phyloP scores from a whole-genome alignment of 148 eudicot species.

The Vaccinium macrocarpon region DNA sequence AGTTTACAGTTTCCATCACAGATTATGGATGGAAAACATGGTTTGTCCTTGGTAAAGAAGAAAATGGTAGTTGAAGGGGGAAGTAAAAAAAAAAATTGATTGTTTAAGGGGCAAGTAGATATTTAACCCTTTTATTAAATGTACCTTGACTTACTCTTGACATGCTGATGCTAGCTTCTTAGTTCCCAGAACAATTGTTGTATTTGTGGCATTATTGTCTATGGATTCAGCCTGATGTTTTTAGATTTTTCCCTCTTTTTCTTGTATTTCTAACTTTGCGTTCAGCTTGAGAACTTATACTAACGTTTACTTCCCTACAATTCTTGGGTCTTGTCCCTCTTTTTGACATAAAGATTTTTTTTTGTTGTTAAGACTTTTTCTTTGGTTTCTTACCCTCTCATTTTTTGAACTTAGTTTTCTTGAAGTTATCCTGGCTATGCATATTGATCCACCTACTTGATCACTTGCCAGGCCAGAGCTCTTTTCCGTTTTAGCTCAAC shows the following conservation, averaged over 20 bases:
- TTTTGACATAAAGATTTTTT: neutral
- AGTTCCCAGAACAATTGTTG: too few relatives aligned
- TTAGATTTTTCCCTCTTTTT: neutral
- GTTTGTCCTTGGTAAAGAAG: too few relatives aligned
- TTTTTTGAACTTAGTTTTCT: neutral
- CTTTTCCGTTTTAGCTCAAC: conserved; percentile 78
- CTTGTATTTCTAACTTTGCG: neutral
- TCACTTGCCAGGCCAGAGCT: conserved; percentile 72
- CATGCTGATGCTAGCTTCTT: too few relatives aligned
- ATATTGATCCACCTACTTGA: conserved; percentile 20
- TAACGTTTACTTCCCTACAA: neutral
- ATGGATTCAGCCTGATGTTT: neutral
- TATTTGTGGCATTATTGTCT: neutral
- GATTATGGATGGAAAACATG: too few relatives aligned
- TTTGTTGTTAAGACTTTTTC: neutral
- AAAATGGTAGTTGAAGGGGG: too few relatives aligned
- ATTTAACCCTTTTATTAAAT: too few relatives aligned
- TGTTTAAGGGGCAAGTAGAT: too few relatives aligned
- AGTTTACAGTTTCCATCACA: too few relatives aligned
- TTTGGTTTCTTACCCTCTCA: neutral
- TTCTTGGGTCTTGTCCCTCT: conserved; percentile 1
- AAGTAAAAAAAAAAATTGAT: too few relatives aligned
- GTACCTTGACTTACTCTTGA: too few relatives aligned
- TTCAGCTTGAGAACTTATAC: neutral
- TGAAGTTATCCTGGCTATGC: neutral